Evolutionary conservation across 306 rosid species (phyloP).

Genomic region (Cotoneaster glaucophyllus): DNA sequence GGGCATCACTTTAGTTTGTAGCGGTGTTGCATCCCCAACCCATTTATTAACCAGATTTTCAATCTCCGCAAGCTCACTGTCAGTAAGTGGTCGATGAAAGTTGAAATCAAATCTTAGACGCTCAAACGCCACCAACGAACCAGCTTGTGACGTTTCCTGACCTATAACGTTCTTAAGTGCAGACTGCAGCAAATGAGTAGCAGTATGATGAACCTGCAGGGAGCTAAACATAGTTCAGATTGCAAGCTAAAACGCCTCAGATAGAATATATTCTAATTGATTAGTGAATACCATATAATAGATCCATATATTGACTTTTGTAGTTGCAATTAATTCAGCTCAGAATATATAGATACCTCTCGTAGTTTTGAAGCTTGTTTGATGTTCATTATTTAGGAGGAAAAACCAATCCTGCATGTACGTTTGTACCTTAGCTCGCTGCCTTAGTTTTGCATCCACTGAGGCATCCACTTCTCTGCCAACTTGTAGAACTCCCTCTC

Average conservation of each 20-base stretch:
- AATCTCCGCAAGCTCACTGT: constrained; percentile 60
- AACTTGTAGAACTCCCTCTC: constrained; percentile 78
- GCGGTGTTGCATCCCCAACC: constrained; percentile 66
- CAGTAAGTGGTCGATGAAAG: constrained; percentile 69
- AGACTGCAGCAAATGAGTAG: constrained; percentile 94
- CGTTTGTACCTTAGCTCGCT: constrained; percentile 67
- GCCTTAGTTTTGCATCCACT: constrained; percentile 80
- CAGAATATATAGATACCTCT: not conserved
- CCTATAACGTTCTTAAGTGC: constrained; percentile 79
- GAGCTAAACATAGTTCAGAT: constrained; percentile 12
- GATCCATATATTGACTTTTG: constrained; percentile 1
- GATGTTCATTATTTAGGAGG: constrained; percentile 5
- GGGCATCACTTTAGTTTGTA: constrained; percentile 90
- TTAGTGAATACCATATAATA: not conserved
- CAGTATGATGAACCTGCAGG: constrained; percentile 93
- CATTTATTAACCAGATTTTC: constrained; percentile 70
- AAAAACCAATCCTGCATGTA: not conserved
- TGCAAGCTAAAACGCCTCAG: constrained; percentile 9
- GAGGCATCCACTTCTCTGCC: constrained; percentile 89
- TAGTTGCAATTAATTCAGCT: constrained; percentile 12
- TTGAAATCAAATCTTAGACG: constrained; percentile 96
- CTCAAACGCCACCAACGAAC: constrained; percentile 91
- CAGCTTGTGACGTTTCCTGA: constrained; percentile 96
- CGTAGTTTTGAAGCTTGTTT: not conserved
- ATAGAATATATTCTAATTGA: not conserved